Evolutionary conservation across 352 stramenopile species (phyloP), one percentile per base, ranked within the genome.

Genomic region (Phytophthora hibernalis): DNA sequence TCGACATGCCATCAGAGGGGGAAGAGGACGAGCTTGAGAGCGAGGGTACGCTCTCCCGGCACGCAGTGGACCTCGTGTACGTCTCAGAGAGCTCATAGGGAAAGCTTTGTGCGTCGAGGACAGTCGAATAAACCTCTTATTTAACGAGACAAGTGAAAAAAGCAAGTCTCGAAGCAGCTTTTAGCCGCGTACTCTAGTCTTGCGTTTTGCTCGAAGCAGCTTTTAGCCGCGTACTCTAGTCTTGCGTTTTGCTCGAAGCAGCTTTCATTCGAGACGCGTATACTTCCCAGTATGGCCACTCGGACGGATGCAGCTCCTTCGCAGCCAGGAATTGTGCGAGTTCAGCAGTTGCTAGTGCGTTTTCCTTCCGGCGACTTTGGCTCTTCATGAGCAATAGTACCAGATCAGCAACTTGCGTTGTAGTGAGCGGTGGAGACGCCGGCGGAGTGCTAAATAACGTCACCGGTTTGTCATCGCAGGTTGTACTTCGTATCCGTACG

Each of bases 381-480:
- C 70, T 81, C 56, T 79, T 84, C 72, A 85, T 76, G 21, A 88
- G 20, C 59, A 88, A 55, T 47, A 73, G 35, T 47, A 84, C 69
- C 22, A 83, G 21, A 2, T 71, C 54, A 10, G 72, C 68, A 20
- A 76, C 11, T 5, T 77, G 49, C 33, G 59, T 16, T 59, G 26
- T 60, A 18, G 53, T 47, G 61, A 54, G 38, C 31, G 33, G 31
- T 21, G 38, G 18, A 40, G 53, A 21, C 37, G 21, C 15, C n/a
- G 40, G 18, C 26, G 40, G n/a, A 26, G 40, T 47, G 2, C n/a
- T 24, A 15, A 13, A n/a, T 2, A 51, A 21, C 52, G 40, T 48
- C 45, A 65, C 24, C 38, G 24, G 8, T 45, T 54, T 61, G 43
- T 70, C 26, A 9, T 56, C 38, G 9, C 22, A 54, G 6, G 22